A percentile compares a stretch with the other conserved stretches of the same genome.
Conservation (phyloP, 192 early-diverging fungal genomes). For the Glomus cerebriforme region DNA sequence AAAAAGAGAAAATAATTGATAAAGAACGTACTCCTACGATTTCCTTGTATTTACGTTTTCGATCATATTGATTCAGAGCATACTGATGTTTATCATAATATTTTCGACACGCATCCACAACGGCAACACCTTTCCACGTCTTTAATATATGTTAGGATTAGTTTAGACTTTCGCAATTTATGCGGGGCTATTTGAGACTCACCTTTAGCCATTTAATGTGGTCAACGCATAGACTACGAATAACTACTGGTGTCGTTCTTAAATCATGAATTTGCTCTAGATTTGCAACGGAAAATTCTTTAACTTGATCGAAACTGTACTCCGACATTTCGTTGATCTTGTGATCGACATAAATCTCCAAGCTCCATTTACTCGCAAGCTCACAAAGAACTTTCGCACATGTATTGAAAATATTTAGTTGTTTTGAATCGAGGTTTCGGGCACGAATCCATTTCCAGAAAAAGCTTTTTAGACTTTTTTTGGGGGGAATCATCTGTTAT, state of each 20-base stretch:
- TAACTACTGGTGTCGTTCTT: background rate
- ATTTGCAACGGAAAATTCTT: background rate
- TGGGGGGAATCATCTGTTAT: too few relatives aligned
- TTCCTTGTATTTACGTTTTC: background rate
- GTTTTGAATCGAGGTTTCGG: background rate
- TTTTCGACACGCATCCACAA: background rate
- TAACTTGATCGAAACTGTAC: background rate
- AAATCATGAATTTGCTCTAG: background rate
- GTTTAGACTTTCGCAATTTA: background rate
- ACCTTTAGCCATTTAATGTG: background rate
- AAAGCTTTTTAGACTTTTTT: background rate
- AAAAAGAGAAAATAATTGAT: background rate
- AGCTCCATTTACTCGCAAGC: background rate
- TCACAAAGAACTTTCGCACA: background rate
- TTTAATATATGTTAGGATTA: background rate
- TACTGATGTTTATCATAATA: background rate
- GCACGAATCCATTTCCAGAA: background rate
- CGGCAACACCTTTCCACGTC: background rate
- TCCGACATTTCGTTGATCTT: background rate
- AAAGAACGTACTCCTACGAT: background rate
- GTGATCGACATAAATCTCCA: constrained; percentile 1
- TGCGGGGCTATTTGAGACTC: background rate
- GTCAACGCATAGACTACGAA: background rate
- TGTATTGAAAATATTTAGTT: background rate
- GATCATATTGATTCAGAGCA: background rate